phyloP scores from a whole-genome alignment of 108 stramenopile genomes.

The Conticribra guillardii region DNA sequence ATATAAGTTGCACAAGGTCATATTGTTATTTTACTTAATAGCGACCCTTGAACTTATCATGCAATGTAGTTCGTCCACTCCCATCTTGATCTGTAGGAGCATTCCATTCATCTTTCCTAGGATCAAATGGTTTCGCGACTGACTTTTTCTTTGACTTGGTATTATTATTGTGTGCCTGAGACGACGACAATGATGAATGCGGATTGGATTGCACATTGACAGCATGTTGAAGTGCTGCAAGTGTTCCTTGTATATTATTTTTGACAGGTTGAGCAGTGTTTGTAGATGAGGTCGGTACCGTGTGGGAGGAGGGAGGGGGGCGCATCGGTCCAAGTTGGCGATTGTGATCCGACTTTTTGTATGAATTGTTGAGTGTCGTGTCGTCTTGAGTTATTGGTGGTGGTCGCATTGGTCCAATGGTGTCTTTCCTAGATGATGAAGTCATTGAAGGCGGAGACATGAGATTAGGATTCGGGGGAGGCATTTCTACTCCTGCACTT shows the following conservation, averaged over 20 bases:
- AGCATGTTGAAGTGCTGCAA: conserved; percentile 32
- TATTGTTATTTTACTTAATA: too few species aligned
- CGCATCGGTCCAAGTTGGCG: conserved; percentile 2
- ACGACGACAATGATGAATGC: background rate
- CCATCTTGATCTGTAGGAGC: conserved; percentile 81
- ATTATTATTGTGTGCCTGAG: conserved; percentile 5
- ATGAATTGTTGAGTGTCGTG: conserved; percentile 2
- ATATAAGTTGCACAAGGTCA: too few species aligned
- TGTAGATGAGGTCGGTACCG: background rate
- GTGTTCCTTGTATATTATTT: conserved; percentile 24
- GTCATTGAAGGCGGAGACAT: too few species aligned
- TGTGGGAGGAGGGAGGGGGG: background rate
- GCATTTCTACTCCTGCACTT: too few species aligned
- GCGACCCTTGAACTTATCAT: conserved; percentile 85
- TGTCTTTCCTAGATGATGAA: too few species aligned
- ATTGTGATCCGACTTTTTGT: background rate
- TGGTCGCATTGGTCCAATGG: conserved; percentile 11
- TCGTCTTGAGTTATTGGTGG: background rate
- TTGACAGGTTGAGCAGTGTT: conserved; percentile 16
- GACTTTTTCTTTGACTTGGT: conserved; percentile 2
- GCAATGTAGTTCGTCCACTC: conserved; percentile 75
- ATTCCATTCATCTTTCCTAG: conserved; percentile 75
- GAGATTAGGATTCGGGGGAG: background rate
- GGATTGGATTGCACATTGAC: background rate
- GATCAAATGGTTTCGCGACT: conserved; percentile 29